Conservation (phyloP, 1,284 basidiomycete genomes). For the Grifola frondosa region DNA sequence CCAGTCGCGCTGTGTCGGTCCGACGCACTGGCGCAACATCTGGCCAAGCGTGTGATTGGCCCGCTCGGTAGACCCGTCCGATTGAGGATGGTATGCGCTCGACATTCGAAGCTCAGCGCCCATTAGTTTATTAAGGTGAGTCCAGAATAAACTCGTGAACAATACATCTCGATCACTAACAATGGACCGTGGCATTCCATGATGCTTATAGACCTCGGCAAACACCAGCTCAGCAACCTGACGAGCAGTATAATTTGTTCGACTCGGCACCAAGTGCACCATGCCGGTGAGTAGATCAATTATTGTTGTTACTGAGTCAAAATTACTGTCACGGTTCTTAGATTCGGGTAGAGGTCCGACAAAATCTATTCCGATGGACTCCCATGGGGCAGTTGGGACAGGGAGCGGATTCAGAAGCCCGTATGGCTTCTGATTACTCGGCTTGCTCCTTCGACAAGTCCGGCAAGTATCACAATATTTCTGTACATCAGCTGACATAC, state of each 20-base stretch:
- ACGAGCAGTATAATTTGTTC: conserved; percentile 28
- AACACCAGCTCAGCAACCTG: conserved; percentile 41
- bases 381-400: conserved; percentile 28
- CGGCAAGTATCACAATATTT: conserved; percentile 27
- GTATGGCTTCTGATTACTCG: conserved; percentile 23
- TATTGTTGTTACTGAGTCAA: conserved; percentile 23
- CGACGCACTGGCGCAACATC: conserved; percentile 36
- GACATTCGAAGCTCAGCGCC: conserved; percentile 38
- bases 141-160: conserved; percentile 46
- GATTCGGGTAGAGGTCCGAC: conserved; percentile 36
- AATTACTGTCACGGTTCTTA: conserved; percentile 21
- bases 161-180: conserved; percentile 40
- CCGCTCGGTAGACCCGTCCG: conserved; percentile 38
- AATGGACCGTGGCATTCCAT: conserved; percentile 40
- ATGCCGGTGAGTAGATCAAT: conserved; percentile 35
- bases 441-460: conserved; percentile 27
- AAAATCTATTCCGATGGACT: conserved; percentile 37
- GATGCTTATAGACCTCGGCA: conserved; percentile 35
- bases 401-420: conserved; percentile 25
- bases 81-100: conserved; percentile 44
- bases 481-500: conserved; percentile 22
- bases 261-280: conserved; percentile 29
- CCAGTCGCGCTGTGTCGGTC: conserved; percentile 36
- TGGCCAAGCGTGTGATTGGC: conserved; percentile 38
- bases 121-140: conserved; percentile 31